Evolutionary conservation across 2,329 filamentous ascomycete species (phyloP), one percentile per base, ranked within the genome.

Genomic region (Fusarium kyushuense): DNA sequence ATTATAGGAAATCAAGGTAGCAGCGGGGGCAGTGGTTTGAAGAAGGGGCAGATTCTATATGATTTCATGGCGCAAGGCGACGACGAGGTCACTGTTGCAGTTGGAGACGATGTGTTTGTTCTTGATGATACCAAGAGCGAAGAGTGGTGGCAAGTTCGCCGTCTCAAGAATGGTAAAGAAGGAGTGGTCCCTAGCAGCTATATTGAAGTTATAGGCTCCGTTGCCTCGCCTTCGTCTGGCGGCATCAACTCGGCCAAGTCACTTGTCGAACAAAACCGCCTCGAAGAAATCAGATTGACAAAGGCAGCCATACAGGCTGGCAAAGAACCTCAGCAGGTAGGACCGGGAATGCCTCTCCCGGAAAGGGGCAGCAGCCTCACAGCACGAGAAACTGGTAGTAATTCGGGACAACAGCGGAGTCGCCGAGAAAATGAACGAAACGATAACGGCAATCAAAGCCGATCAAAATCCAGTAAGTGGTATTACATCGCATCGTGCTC

Each of bases 151-250:
- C 94, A 96, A 83, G 93, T 99, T 35, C 89, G 92, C 62, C 89
- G 94, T 35, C 76, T 97, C 67, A 96, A 94, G 82, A 98, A 94
- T 76, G 93, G 93, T 72, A 96, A 94, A 76, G 93, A 97, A 81
- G 96, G 96, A 38, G 96, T 99, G 27, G 94, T 99, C 11, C 96
- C 96, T 16, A 96, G 94, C 83, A 97, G 93, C 79, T 99, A 98
- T 75, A 90, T 99, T 72, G 95, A 99, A 78, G 84, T 97, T 53
- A 94, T 89, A 23, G 93, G 93, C 56, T 86, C 87, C 14, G 79
- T 90, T 11, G 80, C 85, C 6, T 81, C 85, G 35, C 79, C 84
- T 27, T 73, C 84, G 38, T 81, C 84, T 13, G 59, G 76, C 13
- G 88, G 89, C 10, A 73, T 90, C 56, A 83, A 81, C 71, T 79